A percentile compares a stretch with the other conserved stretches of the same genome.
Conservation (phyloP, 2,329 filamentous ascomycete genomes). For the Ophiocordyceps camponoti-saundersi region DNA sequence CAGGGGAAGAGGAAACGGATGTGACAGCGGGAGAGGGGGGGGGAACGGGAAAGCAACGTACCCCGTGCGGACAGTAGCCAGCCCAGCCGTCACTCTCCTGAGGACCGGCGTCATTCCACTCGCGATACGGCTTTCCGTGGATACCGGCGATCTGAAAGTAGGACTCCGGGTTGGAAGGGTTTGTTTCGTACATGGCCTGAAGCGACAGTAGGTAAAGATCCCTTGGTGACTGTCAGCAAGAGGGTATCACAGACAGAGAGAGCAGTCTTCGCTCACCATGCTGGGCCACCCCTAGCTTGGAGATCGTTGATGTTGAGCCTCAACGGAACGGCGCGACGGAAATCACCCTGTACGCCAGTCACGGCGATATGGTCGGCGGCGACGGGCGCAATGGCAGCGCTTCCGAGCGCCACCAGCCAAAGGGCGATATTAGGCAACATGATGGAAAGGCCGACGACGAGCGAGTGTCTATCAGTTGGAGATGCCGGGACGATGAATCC, state of each 20-base stretch:
- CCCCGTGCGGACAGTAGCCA: conserved; percentile 30
- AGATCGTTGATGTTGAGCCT: conserved; percentile 31
- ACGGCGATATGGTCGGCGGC: conserved; percentile 14
- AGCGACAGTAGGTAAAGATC: conserved; percentile 32
- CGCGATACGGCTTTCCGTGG: conserved; percentile 22
- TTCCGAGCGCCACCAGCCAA: conserved; percentile 10
- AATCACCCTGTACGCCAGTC: conserved; percentile 20
- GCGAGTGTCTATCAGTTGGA: not conserved
- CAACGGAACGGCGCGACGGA: conserved; percentile 22
- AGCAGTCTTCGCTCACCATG: conserved; percentile 19
- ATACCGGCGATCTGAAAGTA: conserved; percentile 34
- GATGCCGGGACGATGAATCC: not conserved
- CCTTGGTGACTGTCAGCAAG: too few relatives aligned
- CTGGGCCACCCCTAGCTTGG: conserved; percentile 19
- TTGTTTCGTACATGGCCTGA: conserved; percentile 21
- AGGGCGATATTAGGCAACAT: conserved; percentile 8
- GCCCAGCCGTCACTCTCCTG: conserved; percentile 12
- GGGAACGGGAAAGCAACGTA: conserved; percentile 10
- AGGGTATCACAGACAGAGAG: not conserved
- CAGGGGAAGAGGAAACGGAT: not conserved
- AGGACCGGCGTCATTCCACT: conserved; percentile 24
- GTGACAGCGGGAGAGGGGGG: not conserved
- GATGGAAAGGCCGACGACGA: not conserved
- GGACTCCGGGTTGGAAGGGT: conserved; percentile 24
- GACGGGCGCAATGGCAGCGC: conserved; percentile 7